Conservation (phyloP, 768 basidiomycete genomes). For the Agaricus subrufescens region DNA sequence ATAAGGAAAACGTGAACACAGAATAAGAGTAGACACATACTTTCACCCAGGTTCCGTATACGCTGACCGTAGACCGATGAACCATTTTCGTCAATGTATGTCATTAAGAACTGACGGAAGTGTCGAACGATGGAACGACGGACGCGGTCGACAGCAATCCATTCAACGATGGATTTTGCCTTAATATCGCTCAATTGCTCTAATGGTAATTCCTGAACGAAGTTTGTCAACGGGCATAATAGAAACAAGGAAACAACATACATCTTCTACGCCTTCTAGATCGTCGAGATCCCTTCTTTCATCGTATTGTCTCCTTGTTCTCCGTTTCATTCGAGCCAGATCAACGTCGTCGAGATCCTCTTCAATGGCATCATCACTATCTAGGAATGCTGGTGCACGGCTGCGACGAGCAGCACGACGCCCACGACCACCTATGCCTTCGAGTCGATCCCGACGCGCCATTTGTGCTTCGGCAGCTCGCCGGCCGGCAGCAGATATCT, state of each 20-base stretch:
- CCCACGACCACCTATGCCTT: slow-evolving; percentile 62
- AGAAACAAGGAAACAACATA: slow-evolving; percentile 30
- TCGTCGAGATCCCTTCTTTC: slow-evolving; percentile 90
- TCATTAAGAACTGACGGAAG: slow-evolving; percentile 94
- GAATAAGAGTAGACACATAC: slow-evolving; percentile 37
- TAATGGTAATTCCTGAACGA: slow-evolving; percentile 77
- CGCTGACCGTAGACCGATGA: slow-evolving; percentile 92
- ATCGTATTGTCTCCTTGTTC: slow-evolving; percentile 90
- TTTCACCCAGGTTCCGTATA: slow-evolving; percentile 91
- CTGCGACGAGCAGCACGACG: slow-evolving; percentile 72
- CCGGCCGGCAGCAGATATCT: slow-evolving; percentile 63
- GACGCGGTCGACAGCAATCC: slow-evolving; percentile 93
- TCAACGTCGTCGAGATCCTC: slow-evolving; percentile 66
- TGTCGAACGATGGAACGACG: slow-evolving; percentile 86
- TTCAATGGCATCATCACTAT: slow-evolving; percentile 77
- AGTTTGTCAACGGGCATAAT: neutral
- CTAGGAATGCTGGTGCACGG: slow-evolving; percentile 84
- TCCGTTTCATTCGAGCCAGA: slow-evolving; percentile 66
- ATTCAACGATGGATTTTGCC: slow-evolving; percentile 94
- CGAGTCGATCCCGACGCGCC: slow-evolving; percentile 80
- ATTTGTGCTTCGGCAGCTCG: slow-evolving; percentile 84
- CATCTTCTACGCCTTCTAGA: slow-evolving; percentile 84
- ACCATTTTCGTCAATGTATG: slow-evolving; percentile 89
- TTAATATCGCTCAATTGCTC: slow-evolving; percentile 98
- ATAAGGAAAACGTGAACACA: neutral